Evolutionary conservation across 1,139 yeast species (phyloP).

Genomic region (Geotrichum bryndzae): DNA sequence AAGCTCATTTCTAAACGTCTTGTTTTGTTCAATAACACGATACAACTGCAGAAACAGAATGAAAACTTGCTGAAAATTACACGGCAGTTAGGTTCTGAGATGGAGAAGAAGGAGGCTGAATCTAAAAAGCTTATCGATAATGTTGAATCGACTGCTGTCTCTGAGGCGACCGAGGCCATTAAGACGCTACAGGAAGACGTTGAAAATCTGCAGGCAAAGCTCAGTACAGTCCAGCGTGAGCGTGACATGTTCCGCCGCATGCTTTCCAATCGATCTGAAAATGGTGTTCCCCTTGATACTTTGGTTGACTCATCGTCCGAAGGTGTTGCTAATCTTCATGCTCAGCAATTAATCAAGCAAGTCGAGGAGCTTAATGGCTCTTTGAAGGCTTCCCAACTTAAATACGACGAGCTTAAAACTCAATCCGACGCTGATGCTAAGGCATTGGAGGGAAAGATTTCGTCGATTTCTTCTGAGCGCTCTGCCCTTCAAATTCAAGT

Average conservation of each 20-base stretch:
- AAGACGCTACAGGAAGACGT: conserved; percentile 59
- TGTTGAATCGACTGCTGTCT: conserved; percentile 54
- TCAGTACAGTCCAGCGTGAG: conserved; percentile 53
- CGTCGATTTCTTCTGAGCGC: conserved; percentile 43
- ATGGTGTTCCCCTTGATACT: conserved; percentile 19
- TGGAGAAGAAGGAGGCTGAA: conserved; percentile 51
- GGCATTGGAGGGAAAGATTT: conserved; percentile 39
- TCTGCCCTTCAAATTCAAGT: conserved; percentile 43
- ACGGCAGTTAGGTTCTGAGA: conserved; percentile 60
- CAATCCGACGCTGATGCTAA: conserved; percentile 43
- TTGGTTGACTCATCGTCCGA: conserved; percentile 17
- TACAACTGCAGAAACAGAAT: conserved; percentile 69
- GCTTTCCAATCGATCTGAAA: conserved; percentile 29
- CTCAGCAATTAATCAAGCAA: conserved; percentile 34
- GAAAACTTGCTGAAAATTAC: conserved; percentile 62
- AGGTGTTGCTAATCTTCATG: conserved; percentile 25
- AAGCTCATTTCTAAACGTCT: conserved; percentile 64
- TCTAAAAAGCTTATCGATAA: conserved; percentile 42
- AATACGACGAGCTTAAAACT: conserved; percentile 36
- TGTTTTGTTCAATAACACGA: conserved; percentile 58
- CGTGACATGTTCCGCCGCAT: conserved; percentile 58
- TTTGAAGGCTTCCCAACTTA: conserved; percentile 34
- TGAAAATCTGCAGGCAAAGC: conserved; percentile 44
- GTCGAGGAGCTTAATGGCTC: conserved; percentile 34
- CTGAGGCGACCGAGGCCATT: conserved; percentile 75